Percentiles rank a stretch among this genome's conserved stretches.
phyloP scores from a whole-genome alignment of 1,139 yeast genomes.

The Kodamaea derodonti region DNA sequence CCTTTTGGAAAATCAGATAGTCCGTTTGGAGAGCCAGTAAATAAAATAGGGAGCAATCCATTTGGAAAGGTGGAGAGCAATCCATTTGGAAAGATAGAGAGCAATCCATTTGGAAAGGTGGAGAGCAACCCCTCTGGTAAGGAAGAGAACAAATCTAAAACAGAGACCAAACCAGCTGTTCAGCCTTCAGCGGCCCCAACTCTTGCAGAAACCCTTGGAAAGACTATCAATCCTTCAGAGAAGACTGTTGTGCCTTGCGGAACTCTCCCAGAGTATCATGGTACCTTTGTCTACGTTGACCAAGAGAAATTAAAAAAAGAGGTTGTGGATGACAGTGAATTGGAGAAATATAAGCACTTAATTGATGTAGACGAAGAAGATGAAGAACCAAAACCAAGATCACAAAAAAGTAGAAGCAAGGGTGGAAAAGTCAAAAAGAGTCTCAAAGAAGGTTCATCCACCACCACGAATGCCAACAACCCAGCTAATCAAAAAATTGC shows the following conservation, averaged over 20 bases:
- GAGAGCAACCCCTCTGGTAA: conserved; percentile 1
- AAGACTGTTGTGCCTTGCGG: background rate
- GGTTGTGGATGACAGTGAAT: conserved; percentile 30
- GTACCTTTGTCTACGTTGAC: conserved; percentile 66
- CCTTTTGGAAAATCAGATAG: too few species aligned
- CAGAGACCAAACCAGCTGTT: conserved; percentile 4
- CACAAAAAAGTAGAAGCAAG: conserved; percentile 6
- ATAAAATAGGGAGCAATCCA: conserved; percentile 18
- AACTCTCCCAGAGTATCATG: conserved; percentile 50
- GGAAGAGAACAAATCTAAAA: conserved; percentile 6
- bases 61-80: conserved; percentile 17
- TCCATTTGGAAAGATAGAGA: conserved; percentile 28
- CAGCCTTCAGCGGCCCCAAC: conserved; percentile 10
- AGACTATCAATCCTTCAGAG: conserved; percentile 8
- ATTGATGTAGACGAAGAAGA: conserved; percentile 39
- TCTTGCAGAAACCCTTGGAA: conserved; percentile 22
- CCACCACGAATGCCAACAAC: conserved; percentile 16
- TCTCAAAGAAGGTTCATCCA: conserved; percentile 10
- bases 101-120: conserved; percentile 4
- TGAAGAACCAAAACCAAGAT: conserved; percentile 5
- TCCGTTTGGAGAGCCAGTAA: too few species aligned
- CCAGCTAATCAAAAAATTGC: conserved; percentile 32
- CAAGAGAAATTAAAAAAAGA: conserved; percentile 50
- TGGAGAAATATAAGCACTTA: conserved; percentile 46
- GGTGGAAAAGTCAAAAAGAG: conserved; percentile 4